Conservation (phyloP, 1,284 basidiomycete genomes). For the Fomitopsis pinicola region DNA sequence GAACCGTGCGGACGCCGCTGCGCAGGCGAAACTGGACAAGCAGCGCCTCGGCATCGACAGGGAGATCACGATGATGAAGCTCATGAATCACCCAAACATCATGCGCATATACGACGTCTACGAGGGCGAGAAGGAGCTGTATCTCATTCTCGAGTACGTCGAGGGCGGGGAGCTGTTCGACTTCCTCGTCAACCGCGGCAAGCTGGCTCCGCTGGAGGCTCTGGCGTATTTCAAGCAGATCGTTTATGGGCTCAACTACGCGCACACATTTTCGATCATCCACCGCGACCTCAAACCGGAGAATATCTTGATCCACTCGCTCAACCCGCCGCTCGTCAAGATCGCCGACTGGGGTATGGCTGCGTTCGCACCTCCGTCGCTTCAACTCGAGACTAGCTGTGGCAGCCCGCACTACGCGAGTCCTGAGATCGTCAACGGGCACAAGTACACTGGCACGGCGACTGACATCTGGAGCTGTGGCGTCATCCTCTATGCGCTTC, state of each 20-base stretch:
- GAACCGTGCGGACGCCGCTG: constrained; percentile 72
- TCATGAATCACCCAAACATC: constrained; percentile 98
- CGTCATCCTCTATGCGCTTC: constrained; percentile 84
- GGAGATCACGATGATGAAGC: constrained; percentile 99
- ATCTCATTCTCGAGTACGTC: constrained; percentile 95
- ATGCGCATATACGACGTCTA: constrained; percentile 96
- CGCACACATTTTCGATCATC: constrained; percentile 97
- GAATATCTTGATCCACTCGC: constrained; percentile 88
- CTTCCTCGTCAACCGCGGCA: constrained; percentile 89
- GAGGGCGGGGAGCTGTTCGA: constrained; percentile 98
- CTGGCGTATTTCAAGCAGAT: constrained; percentile 97
- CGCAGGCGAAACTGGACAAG: constrained; percentile 82
- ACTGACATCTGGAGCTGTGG: constrained; percentile 97
- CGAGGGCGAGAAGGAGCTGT: constrained; percentile 90
- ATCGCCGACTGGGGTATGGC: constrained; percentile 99
- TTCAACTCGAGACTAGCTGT: constrained; percentile 93
- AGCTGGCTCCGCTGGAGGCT: constrained; percentile 81
- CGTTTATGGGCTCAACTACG: constrained; percentile 94
- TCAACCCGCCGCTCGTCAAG: constrained; percentile 86
- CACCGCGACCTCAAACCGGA: constrained; percentile 99
- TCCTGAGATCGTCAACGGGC: constrained; percentile 95
- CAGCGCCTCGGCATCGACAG: constrained; percentile 90
- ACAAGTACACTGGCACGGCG: constrained; percentile 89
- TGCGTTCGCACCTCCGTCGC: constrained; percentile 76
- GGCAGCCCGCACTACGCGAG: constrained; percentile 98